A percentile compares a stretch with the other conserved stretches of the same genome.
phyloP scores from a whole-genome alignment of 2,329 filamentous ascomycete genomes.

The Coleophoma crateriformis region DNA sequence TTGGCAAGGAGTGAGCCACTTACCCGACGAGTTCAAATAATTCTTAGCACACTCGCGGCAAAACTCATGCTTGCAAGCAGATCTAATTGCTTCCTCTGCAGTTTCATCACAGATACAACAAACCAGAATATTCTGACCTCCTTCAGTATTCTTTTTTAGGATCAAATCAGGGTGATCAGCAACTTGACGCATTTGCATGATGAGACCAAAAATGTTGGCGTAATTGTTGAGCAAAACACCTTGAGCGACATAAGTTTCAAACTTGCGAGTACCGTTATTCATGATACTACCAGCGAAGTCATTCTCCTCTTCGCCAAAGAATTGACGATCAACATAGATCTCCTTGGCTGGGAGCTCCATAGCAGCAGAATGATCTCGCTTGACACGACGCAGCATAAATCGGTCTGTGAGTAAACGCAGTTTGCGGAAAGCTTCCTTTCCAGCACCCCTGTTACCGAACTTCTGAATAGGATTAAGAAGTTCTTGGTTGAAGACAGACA shows the following conservation, averaged over 20 bases:
- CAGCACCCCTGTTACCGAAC: constrained; percentile 54
- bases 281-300: constrained; percentile 96
- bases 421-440: constrained; percentile 70
- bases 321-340: constrained; percentile 85
- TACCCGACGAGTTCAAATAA: constrained; percentile 73
- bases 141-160: constrained; percentile 78
- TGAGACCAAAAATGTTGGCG: constrained; percentile 96
- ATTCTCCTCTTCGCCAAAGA: constrained; percentile 93
- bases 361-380: constrained; percentile 85
- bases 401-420: constrained; percentile 83
- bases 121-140: constrained; percentile 83
- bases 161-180: constrained; percentile 95
- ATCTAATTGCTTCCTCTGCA: constrained; percentile 89
- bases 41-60: constrained; percentile 76
- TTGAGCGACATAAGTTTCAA: constrained; percentile 91
- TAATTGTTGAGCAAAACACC: constrained; percentile 96
- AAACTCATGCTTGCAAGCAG: constrained; percentile 89
- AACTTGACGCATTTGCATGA: constrained; percentile 99
- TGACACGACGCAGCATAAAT: constrained; percentile 93
- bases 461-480: constrained; percentile 77
- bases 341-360: constrained; percentile 98
- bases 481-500: constrained; percentile 91
- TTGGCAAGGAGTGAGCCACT: constrained; percentile 27
- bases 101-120: constrained; percentile 96
- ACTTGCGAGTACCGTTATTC: constrained; percentile 81